Conservation (phyloP, 2,329 filamentous ascomycete genomes). For the Colletotrichum sp. region DNA sequence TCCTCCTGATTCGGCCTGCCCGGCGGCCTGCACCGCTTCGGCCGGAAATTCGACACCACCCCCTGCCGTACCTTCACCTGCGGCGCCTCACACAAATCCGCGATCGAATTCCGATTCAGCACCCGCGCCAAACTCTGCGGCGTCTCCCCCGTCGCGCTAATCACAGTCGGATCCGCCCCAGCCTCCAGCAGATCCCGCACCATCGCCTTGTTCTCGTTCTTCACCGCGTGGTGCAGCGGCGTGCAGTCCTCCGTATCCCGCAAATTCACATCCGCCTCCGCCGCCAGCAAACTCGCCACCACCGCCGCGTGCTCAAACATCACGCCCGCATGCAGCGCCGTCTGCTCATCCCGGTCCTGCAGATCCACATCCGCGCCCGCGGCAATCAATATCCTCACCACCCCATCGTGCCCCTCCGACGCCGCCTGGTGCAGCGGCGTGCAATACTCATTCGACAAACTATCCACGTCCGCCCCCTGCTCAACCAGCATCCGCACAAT, state of each 20-base stretch:
- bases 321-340: constrained; percentile 21
- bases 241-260: constrained; percentile 23
- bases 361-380: constrained; percentile 24
- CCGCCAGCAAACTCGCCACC: constrained; percentile 12
- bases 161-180: constrained; percentile 21
- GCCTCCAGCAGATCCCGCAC: constrained; percentile 22
- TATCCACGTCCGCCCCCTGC: constrained; percentile 23
- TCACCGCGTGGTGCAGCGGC: constrained; percentile 23
- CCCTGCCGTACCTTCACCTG: constrained; percentile 11
- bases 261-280: constrained; percentile 17
- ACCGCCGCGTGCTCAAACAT: constrained; percentile 24
- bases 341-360: constrained; percentile 22
- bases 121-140: constrained; percentile 16
- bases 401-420: constrained; percentile 20
- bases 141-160: constrained; percentile 21
- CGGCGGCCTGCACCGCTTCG: constrained; percentile 2
- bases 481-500: constrained; percentile 23
- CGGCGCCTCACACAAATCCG: constrained; percentile 17
- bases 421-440: constrained; percentile 24
- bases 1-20: constrained; percentile 14
- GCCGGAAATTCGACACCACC: constrained; percentile 2
- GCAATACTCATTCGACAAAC: constrained; percentile 20
- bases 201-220: constrained; percentile 19
- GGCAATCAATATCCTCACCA: constrained; percentile 16
- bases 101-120: constrained; percentile 12